A percentile compares a stretch with the other conserved stretches of the same genome.
phyloP scores from a whole-genome alignment of 2,329 filamentous ascomycete species.

The Penicillium sp. region DNA sequence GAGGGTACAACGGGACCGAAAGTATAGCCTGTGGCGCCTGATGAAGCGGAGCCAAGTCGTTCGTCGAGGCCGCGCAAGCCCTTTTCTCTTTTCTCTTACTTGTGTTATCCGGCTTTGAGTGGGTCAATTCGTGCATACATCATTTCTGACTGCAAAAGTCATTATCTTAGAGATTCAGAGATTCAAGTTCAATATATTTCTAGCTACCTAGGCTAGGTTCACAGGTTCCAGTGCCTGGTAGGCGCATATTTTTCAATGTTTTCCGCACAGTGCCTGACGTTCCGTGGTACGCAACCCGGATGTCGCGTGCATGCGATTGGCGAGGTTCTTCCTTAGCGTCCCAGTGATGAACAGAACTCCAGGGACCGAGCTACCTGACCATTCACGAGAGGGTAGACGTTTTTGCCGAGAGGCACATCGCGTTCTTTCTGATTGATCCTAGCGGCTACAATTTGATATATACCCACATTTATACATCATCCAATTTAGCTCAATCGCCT shows the following conservation, averaged over 20 bases:
- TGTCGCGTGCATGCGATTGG: constrained; percentile 12
- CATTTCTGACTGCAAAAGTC: neutral
- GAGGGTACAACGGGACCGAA: neutral
- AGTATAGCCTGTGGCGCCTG: neutral
- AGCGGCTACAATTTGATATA: neutral
- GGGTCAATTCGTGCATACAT: neutral
- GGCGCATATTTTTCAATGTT: neutral
- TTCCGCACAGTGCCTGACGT: neutral
- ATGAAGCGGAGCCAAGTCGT: neutral
- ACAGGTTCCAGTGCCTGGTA: neutral
- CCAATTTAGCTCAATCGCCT: too few species aligned
- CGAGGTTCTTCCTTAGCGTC: constrained; percentile 14
- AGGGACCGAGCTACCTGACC: neutral
- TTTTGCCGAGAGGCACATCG: neutral
- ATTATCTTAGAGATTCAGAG: neutral
- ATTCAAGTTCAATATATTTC: neutral
- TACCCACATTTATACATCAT: neutral
- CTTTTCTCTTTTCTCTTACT: neutral
- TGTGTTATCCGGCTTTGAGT: neutral
- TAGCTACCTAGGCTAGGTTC: neutral
- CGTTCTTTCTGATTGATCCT: neutral
- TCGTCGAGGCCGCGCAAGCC: neutral
- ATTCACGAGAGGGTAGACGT: neutral
- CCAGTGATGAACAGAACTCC: neutral
- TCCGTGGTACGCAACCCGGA: constrained; percentile 14